Conservation (phyloP, 2,329 filamentous ascomycete species). For the Setomelanomma holmii region DNA sequence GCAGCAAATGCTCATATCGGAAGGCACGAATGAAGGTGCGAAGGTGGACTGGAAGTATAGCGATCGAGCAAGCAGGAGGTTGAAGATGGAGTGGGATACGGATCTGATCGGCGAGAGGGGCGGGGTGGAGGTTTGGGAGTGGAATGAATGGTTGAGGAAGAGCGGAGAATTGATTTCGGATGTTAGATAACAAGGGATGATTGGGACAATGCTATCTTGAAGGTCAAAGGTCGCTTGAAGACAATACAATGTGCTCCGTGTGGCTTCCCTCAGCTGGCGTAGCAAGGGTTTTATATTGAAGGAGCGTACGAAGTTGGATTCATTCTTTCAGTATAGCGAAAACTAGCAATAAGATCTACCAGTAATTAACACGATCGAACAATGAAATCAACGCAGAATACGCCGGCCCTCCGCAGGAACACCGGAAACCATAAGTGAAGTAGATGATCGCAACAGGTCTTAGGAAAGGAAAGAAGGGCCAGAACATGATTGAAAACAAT, state of each 20-base stretch:
- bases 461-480: neutral
- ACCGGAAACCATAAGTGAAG: too few species aligned
- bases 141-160: neutral
- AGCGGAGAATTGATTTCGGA: neutral
- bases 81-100: neutral
- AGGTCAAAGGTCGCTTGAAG: neutral
- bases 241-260: too few species aligned
- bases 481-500: too few species aligned
- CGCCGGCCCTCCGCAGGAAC: too few species aligned
- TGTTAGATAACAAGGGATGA: neutral
- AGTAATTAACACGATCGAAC: too few species aligned
- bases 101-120: neutral
- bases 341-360: too few species aligned
- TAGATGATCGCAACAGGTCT: too few species aligned
- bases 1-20: neutral
- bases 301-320: constrained; percentile 23
- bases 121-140: neutral
- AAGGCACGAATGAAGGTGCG: neutral
- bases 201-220: too few species aligned
- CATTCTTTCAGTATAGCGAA: too few species aligned
- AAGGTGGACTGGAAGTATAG: neutral
- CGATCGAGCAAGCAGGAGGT: neutral
- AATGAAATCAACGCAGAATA: too few species aligned
- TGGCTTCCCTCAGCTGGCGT: neutral
- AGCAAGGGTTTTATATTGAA: neutral